These are phyloP conservation scores for Cutaneotrichosporon spelunceum DNA, from an alignment of 1,284 basidiomycete species.

Conservation along the genomic window DNA sequence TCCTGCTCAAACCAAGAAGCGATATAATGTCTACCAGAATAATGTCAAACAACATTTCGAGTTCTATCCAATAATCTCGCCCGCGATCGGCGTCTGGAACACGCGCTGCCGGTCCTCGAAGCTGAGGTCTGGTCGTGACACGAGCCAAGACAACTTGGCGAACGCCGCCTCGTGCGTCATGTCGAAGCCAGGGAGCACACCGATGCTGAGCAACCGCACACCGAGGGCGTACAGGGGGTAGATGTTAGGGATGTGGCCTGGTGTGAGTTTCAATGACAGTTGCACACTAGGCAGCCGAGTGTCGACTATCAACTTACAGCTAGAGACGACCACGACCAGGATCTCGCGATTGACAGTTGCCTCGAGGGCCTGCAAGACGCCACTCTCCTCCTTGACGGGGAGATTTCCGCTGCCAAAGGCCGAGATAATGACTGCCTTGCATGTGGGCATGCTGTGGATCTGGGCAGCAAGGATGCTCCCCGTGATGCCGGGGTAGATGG, in stretches of 20 bases:
- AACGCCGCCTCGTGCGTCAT: conserved; percentile 51
- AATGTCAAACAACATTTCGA: background rate
- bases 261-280: background rate
- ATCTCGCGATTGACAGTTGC: conserved; percentile 43
- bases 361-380: conserved; percentile 38
- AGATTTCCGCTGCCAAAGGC: conserved; percentile 48
- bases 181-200: conserved; percentile 47
- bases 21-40: background rate
- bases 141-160: conserved; percentile 48
- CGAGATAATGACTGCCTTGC: conserved; percentile 44
- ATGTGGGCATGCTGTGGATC: conserved; percentile 43
- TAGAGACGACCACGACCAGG: conserved; percentile 47
- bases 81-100: conserved; percentile 41
- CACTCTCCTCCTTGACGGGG: conserved; percentile 38
- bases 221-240: conserved; percentile 49
- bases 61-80: conserved; percentile 37
- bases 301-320: conserved; percentile 30
- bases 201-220: conserved; percentile 37
- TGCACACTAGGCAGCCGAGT: background rate
- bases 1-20: background rate
- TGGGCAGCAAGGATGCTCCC: conserved; percentile 44
- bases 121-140: conserved; percentile 37
- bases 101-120: conserved; percentile 41
- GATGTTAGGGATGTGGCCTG: conserved; percentile 45
- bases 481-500: conserved; percentile 44